These are phyloP conservation scores for Smallanthus sonchifolius DNA, from an alignment of 129 eudicot genomes.

Conservation along the genomic window DNA sequence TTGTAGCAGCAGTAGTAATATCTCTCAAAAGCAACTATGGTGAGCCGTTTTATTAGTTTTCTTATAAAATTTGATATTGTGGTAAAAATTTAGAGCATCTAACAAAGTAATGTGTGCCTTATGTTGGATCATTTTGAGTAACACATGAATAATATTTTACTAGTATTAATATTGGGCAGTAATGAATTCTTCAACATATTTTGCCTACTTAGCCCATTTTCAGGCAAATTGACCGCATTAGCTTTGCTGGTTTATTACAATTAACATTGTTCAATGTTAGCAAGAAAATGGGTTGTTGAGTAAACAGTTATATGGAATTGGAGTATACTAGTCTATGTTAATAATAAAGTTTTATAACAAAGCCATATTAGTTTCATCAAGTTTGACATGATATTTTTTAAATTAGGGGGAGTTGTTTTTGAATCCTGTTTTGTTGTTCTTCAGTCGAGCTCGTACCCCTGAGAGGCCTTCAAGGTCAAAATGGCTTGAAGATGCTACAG, in stretches of 20 bases:
- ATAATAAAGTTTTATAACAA: not conserved
- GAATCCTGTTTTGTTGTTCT: slow-evolving; percentile 7
- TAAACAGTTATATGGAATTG: not conserved
- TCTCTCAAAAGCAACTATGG: slow-evolving; percentile 55
- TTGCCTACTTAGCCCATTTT: not conserved
- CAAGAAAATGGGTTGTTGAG: not conserved
- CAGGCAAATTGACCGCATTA: not conserved
- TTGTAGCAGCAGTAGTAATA: slow-evolving; percentile 48
- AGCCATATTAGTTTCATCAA: not conserved
- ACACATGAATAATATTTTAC: too few relatives aligned
- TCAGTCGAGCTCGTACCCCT: slow-evolving; percentile 72
- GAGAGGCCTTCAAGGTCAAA: slow-evolving; percentile 58
- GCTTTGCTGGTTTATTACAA: not conserved
- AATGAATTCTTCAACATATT: not conserved
- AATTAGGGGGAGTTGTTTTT: not conserved
- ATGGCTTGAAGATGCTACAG: slow-evolving; percentile 31
- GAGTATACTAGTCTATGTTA: not conserved
- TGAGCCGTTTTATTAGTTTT: slow-evolving; percentile 20
- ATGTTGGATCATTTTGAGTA: too few relatives aligned
- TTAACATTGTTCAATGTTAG: not conserved
- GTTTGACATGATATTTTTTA: not conserved
- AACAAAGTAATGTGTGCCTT: not conserved
- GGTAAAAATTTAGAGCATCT: not conserved
- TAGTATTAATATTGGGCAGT: not conserved
- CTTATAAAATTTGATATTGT: not conserved